A percentile compares a stretch with the other conserved stretches of the same genome.
These are phyloP conservation scores for Aspergillus sclerotiicarbonarius DNA, from an alignment of 495 filamentous ascomycete genomes.

Conservation along the genomic window DNA sequence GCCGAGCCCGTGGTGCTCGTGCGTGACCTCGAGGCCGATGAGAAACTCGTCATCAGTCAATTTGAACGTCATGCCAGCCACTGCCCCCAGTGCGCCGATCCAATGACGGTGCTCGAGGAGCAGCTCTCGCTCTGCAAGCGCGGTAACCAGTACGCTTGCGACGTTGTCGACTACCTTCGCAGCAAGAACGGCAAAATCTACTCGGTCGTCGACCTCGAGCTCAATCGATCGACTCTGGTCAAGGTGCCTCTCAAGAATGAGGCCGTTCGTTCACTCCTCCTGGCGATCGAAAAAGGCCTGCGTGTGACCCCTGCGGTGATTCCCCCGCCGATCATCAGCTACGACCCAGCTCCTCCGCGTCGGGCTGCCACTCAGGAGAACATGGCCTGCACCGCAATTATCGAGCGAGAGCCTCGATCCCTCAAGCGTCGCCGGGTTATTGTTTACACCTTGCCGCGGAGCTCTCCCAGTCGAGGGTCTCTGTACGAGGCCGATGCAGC, in stretches of 20 bases:
- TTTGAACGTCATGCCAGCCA: slow-evolving; percentile 41
- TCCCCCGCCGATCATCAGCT: slow-evolving; percentile 31
- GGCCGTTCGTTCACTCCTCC: slow-evolving; percentile 42
- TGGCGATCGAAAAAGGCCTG: slow-evolving; percentile 48
- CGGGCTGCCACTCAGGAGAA: slow-evolving; percentile 18
- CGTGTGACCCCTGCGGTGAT: slow-evolving; percentile 28
- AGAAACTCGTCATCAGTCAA: slow-evolving; percentile 37
- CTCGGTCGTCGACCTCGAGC: slow-evolving; percentile 48
- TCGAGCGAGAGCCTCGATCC: slow-evolving; percentile 36
- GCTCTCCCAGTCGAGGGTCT: slow-evolving; percentile 42
- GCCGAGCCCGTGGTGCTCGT: slow-evolving; percentile 31
- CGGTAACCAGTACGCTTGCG: slow-evolving; percentile 44
- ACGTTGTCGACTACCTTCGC: slow-evolving; percentile 52
- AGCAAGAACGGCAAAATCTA: slow-evolving; percentile 45
- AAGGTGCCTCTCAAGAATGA: slow-evolving; percentile 45
- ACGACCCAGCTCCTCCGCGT: slow-evolving; percentile 37
- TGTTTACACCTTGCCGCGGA: slow-evolving; percentile 37
- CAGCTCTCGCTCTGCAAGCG: slow-evolving; percentile 46
- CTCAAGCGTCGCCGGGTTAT: slow-evolving; percentile 33
- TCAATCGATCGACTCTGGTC: slow-evolving; percentile 41
- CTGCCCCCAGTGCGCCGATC: slow-evolving; percentile 42
- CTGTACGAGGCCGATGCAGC: slow-evolving; percentile 39
- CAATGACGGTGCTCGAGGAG: slow-evolving; percentile 35
- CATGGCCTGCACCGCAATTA: slow-evolving; percentile 30
- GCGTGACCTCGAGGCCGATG: slow-evolving; percentile 45